A percentile compares a stretch with the other conserved stretches of the same genome.
Evolutionary conservation across 2,329 filamentous ascomycete species (phyloP).

Genomic region (Aspergillus pseudonomiae): DNA sequence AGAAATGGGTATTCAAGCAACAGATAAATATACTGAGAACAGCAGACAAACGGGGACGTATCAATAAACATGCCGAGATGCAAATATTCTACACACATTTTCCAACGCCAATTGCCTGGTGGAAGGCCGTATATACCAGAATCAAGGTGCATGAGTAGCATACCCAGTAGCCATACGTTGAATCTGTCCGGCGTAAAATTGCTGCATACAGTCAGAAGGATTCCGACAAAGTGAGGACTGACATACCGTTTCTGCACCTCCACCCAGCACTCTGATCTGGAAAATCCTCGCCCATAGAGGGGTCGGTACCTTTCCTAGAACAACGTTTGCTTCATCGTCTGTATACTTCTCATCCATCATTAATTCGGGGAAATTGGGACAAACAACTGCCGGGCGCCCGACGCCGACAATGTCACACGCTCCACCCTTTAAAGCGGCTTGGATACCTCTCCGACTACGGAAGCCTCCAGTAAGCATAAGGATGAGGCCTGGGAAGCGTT

Average conservation of each 20-base stretch:
- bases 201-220: background rate
- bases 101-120: too few relatives aligned
- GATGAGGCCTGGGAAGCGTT: conserved; percentile 44
- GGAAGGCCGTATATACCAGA: background rate
- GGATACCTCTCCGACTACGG: conserved; percentile 52
- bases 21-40: background rate
- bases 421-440: conserved; percentile 45
- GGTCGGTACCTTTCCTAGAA: background rate
- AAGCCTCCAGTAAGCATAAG: conserved; percentile 64
- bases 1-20: background rate
- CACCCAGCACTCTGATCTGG: background rate
- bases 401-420: conserved; percentile 51
- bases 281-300: background rate
- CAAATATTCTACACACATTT: too few relatives aligned
- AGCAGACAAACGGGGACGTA: background rate
- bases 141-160: background rate
- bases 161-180: background rate
- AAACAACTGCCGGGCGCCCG: conserved; percentile 44
- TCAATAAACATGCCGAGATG: background rate
- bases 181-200: background rate
- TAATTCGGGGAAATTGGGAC: conserved; percentile 27
- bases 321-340: background rate
- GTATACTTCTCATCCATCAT: conserved; percentile 1
- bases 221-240: too few relatives aligned
- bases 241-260: conserved; percentile 7